phyloP scores from a whole-genome alignment of 352 stramenopile genomes.

The Phytopythium delawarense region DNA sequence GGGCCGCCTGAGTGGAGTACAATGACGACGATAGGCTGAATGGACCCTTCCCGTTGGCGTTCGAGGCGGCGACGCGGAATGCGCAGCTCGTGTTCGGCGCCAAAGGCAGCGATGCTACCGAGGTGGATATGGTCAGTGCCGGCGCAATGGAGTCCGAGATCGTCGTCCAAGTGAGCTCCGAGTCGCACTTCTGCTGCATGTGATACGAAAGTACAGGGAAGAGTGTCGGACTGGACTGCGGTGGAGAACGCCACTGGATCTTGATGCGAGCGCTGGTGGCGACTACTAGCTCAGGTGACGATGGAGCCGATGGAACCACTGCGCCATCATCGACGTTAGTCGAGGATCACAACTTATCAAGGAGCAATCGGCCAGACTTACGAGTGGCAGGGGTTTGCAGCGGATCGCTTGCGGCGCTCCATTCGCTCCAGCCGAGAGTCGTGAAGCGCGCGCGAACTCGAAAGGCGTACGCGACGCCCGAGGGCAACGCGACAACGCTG shows the following conservation, averaged over 20 bases:
- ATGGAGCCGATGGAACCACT: constrained; percentile 34
- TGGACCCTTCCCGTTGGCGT: constrained; percentile 44
- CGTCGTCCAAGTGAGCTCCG: constrained; percentile 42
- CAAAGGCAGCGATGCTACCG: constrained; percentile 21
- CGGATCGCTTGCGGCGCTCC: constrained; percentile 37
- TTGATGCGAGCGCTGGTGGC: constrained; percentile 28
- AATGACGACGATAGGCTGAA: constrained; percentile 37
- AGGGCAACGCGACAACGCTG: constrained; percentile 15
- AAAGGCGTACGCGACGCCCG: constrained; percentile 34
- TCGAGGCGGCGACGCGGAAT: constrained; percentile 51
- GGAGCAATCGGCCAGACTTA: background rate
- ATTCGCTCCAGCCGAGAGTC: constrained; percentile 37
- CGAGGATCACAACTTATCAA: background rate
- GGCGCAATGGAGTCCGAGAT: constrained; percentile 22
- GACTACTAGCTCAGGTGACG: constrained; percentile 33
- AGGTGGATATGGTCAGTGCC: constrained; percentile 21
- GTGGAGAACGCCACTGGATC: constrained; percentile 30
- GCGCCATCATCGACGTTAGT: background rate
- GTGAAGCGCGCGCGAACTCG: constrained; percentile 44
- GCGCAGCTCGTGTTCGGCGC: constrained; percentile 39
- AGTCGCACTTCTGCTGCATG: constrained; percentile 47
- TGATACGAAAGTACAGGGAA: constrained; percentile 44
- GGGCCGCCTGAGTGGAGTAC: constrained; percentile 23
- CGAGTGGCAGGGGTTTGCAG: constrained; percentile 33
- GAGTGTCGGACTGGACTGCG: background rate